These are phyloP conservation scores for Penicillium samsonianum DNA, from an alignment of 495 filamentous ascomycete genomes.

Conservation along the genomic window DNA sequence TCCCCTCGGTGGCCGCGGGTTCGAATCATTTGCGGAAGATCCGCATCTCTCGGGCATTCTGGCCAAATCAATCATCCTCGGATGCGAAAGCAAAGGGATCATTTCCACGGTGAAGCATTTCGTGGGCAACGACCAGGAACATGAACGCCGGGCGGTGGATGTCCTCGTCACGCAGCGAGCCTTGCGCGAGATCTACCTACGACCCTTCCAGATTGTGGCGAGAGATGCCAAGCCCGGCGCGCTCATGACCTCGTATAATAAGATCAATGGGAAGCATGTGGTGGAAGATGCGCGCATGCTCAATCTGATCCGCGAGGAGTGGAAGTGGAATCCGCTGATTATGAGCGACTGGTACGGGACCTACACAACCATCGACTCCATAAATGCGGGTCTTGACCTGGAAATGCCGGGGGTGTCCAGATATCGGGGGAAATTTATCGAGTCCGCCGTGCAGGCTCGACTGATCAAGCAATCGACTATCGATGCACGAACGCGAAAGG, in stretches of 20 bases:
- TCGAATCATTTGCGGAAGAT: slow-evolving; percentile 73
- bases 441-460: slow-evolving; percentile 56
- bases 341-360: slow-evolving; percentile 52
- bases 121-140: slow-evolving; percentile 71
- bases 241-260: slow-evolving; percentile 76
- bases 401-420: slow-evolving; percentile 69
- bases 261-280: slow-evolving; percentile 68
- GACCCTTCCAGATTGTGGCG: slow-evolving; percentile 71
- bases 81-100: slow-evolving; percentile 60
- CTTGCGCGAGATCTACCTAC: slow-evolving; percentile 70
- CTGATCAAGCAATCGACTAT: slow-evolving; percentile 54
- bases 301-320: slow-evolving; percentile 64
- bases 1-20: slow-evolving; percentile 69
- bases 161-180: slow-evolving; percentile 63
- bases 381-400: slow-evolving; percentile 65
- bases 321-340: slow-evolving; percentile 56
- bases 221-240: slow-evolving; percentile 60
- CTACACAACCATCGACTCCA: slow-evolving; percentile 60
- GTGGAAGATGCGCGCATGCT: slow-evolving; percentile 60
- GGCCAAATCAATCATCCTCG: slow-evolving; percentile 59
- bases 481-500: slow-evolving; percentile 56
- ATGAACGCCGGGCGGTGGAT: slow-evolving; percentile 61
- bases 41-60: slow-evolving; percentile 62
- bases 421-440: slow-evolving; percentile 48
- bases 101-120: slow-evolving; percentile 71